phyloP scores from a whole-genome alignment of 2,329 filamentous ascomycete species.

The Pezicula carpinea region DNA sequence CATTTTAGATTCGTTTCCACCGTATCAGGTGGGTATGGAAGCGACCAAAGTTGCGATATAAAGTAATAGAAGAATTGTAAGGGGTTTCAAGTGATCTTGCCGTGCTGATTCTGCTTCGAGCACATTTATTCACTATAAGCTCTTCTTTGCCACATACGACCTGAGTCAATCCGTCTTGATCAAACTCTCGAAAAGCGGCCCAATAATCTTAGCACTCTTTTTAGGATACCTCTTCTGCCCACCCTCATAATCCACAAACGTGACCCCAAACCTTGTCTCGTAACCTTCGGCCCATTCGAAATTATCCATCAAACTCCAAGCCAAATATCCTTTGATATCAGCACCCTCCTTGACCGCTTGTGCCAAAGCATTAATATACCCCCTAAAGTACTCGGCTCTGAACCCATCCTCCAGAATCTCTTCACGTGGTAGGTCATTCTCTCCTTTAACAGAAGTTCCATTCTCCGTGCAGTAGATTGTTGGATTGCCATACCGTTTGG shows the following conservation, averaged over 20 bases:
- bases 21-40: background rate
- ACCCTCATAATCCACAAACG: constrained; percentile 76
- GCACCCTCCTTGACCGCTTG: constrained; percentile 72
- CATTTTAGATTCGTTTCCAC: background rate
- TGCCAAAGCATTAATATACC: constrained; percentile 73
- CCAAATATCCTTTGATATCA: constrained; percentile 74
- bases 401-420: constrained; percentile 78
- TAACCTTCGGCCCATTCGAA: constrained; percentile 69
- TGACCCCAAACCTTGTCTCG: constrained; percentile 79
- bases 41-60: too few relatives aligned
- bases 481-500: constrained; percentile 69
- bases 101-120: too few relatives aligned
- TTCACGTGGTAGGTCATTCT: constrained; percentile 69
- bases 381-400: constrained; percentile 72
- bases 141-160: background rate
- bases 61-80: too few relatives aligned
- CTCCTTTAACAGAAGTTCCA: constrained; percentile 77
- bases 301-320: constrained; percentile 78
- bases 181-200: constrained; percentile 65
- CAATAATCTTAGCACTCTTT: constrained; percentile 73
- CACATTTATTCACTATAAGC: too few relatives aligned
- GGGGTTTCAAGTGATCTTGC: too few relatives aligned
- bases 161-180: constrained; percentile 51
- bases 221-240: constrained; percentile 78
- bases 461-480: constrained; percentile 88